These are phyloP conservation scores for Bacidia gigantensis DNA, from an alignment of 495 filamentous ascomycete species.

Conservation along the genomic window DNA sequence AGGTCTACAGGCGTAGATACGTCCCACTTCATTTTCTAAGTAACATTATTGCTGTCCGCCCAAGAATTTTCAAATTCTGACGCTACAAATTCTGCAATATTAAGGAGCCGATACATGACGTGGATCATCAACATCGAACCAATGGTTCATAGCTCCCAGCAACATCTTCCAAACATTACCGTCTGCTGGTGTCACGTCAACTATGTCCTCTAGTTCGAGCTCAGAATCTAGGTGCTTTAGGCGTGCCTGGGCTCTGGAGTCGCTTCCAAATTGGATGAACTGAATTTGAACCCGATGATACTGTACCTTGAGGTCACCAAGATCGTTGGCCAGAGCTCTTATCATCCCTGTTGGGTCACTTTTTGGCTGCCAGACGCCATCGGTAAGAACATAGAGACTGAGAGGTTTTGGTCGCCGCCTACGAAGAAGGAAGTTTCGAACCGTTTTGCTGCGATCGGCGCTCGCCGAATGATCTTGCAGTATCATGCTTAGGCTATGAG, in stretches of 20 bases:
- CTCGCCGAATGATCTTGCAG: neutral
- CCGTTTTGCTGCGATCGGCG: neutral
- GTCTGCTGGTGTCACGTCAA: constrained; percentile 20
- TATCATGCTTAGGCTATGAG: constrained; percentile 3
- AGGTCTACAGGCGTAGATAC: no score
- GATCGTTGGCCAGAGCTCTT: constrained; percentile 15
- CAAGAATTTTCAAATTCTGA: no score
- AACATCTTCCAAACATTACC: constrained; percentile 27
- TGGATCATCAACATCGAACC: constrained; percentile 14
- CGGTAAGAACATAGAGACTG: constrained; percentile 29
- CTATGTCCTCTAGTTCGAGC: constrained; percentile 15
- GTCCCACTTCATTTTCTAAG: no score
- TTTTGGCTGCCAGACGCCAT: constrained; percentile 25
- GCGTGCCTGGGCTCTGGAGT: constrained; percentile 16
- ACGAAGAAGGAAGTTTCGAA: neutral
- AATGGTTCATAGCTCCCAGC: constrained; percentile 20
- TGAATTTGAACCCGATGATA: constrained; percentile 23
- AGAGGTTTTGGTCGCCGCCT: neutral
- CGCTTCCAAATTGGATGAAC: constrained; percentile 30
- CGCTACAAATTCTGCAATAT: no score
- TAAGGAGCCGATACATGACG: no score
- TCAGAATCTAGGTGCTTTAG: constrained; percentile 22
- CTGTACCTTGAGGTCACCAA: constrained; percentile 10
- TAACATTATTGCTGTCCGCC: no score
- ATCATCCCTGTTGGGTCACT: constrained; percentile 17